Evolutionary conservation across 2,329 filamentous ascomycete genomes (phyloP).

Genomic region (Colletotrichum sp.): DNA sequence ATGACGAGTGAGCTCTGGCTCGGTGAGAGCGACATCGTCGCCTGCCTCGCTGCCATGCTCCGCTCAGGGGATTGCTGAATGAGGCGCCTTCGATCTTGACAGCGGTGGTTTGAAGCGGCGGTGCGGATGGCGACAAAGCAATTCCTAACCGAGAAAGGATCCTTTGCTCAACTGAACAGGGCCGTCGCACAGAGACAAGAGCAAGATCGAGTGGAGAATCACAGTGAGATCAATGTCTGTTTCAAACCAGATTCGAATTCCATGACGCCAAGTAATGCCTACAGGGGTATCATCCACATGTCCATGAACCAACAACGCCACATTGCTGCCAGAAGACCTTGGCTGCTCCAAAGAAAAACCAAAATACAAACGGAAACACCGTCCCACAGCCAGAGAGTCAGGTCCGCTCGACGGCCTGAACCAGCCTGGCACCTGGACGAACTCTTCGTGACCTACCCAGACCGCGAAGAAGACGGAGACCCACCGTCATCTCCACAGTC

Average conservation of each 20-base stretch:
- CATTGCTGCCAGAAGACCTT: background rate
- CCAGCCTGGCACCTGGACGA: background rate
- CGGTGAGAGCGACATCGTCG: conserved; percentile 75
- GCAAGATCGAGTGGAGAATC: background rate
- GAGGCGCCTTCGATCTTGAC: no score
- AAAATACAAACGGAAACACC: background rate
- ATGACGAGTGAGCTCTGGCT: conserved; percentile 90
- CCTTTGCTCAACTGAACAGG: background rate
- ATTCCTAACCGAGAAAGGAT: background rate
- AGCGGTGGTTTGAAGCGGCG: no score
- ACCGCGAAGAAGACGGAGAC: background rate
- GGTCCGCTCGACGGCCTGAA: background rate
- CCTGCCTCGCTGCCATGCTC: conserved; percentile 34
- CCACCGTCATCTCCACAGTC: background rate
- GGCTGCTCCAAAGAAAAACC: background rate
- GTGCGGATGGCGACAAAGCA: no score
- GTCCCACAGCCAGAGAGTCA: background rate
- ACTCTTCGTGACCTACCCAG: background rate
- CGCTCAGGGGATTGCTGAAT: no score
- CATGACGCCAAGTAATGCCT: background rate
- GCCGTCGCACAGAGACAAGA: background rate
- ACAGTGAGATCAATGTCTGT: background rate
- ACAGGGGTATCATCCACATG: background rate
- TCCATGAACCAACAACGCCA: background rate
- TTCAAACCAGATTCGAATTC: background rate